Evolutionary conservation across 2,329 filamentous ascomycete genomes (phyloP).

Genomic region (Aspergillus sp.): DNA sequence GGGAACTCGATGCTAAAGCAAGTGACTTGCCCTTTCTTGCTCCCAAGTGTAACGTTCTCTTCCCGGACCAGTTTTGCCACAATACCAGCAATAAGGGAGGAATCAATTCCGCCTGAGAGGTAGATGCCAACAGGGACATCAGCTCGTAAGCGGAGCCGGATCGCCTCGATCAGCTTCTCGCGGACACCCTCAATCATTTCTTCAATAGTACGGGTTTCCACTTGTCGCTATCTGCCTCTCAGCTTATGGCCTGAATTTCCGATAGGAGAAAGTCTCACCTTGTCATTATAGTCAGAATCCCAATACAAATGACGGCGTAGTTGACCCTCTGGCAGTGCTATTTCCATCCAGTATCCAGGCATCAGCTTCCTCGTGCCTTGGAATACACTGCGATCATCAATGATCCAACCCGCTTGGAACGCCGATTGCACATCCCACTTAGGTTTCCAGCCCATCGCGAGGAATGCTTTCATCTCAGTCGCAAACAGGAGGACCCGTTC

Average conservation of each 20-base stretch:
- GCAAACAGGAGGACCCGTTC: neutral
- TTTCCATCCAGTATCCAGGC: neutral
- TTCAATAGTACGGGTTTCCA: neutral
- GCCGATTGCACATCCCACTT: neutral
- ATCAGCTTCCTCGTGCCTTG: neutral
- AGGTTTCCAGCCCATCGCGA: neutral
- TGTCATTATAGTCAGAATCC: neutral
- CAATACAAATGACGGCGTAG: neutral
- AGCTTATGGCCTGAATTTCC: neutral
- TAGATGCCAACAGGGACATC: neutral
- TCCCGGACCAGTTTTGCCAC: neutral
- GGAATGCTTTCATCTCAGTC: neutral
- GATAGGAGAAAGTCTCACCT: neutral
- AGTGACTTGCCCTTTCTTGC: neutral
- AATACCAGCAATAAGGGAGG: neutral
- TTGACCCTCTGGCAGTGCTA: neutral
- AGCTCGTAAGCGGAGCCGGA: neutral
- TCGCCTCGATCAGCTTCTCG: neutral
- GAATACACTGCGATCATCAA: neutral
- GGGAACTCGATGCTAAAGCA: neutral
- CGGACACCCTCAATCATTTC: neutral
- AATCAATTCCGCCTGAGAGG: neutral
- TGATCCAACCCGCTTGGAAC: neutral
- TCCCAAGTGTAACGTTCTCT: neutral
- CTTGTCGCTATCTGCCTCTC: neutral